These are phyloP conservation scores for Gamarada debralockiae DNA, from an alignment of 495 filamentous ascomycete species.

Conservation along the genomic window DNA sequence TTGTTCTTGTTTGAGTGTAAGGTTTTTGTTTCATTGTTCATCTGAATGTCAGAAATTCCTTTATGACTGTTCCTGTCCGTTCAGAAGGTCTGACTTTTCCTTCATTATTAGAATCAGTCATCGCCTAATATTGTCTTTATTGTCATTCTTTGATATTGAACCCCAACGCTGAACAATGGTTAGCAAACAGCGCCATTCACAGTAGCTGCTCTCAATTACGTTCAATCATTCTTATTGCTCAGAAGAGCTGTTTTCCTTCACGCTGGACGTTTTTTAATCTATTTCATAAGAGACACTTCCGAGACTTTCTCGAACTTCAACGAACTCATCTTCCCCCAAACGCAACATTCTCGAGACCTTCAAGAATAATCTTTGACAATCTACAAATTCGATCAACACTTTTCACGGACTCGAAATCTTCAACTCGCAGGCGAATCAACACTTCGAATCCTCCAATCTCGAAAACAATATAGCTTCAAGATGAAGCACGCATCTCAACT, in stretches of 20 bases:
- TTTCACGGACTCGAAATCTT: neutral
- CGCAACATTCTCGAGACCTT: neutral
- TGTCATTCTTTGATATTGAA: constrained; percentile 4
- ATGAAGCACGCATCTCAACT: constrained; percentile 3
- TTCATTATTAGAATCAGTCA: constrained; percentile 4
- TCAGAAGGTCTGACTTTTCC: constrained; percentile 3
- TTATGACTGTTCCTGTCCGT: neutral
- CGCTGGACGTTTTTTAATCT: constrained; percentile 19
- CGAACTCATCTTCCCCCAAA: neutral
- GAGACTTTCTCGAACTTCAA: neutral
- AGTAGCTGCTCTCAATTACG: constrained; percentile 3
- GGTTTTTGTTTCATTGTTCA: constrained; percentile 8
- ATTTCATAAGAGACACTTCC: constrained; percentile 7
- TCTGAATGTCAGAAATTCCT: constrained; percentile 14
- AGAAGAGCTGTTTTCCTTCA: constrained; percentile 11
- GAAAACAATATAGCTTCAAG: neutral
- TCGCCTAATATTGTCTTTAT: constrained; percentile 11
- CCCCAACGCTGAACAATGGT: constrained; percentile 15
- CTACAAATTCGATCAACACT: neutral
- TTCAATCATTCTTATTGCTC: constrained; percentile 1
- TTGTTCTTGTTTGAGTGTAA: constrained; percentile 9
- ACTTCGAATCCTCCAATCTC: neutral
- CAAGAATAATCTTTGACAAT: neutral
- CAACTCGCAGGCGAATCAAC: constrained; percentile 12
- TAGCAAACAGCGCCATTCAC: constrained; percentile 4